Conservation (phyloP, 352 stramenopile genomes). For the Phytophthora sojae region DNA sequence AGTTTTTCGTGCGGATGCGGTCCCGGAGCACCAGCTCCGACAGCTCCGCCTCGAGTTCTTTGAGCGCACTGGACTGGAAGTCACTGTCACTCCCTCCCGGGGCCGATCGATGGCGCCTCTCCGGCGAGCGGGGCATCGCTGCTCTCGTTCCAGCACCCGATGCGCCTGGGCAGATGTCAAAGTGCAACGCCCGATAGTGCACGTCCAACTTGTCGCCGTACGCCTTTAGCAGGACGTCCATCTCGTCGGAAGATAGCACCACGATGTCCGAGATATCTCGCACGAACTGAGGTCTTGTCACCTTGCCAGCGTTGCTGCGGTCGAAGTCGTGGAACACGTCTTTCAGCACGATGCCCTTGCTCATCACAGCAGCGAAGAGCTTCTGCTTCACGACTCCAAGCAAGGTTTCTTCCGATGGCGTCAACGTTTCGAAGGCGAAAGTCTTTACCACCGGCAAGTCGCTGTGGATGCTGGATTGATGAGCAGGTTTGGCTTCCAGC, state of each 20-base stretch:
- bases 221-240: slow-evolving; percentile 68
- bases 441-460: slow-evolving; percentile 44
- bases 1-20: slow-evolving; percentile 85
- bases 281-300: slow-evolving; percentile 83
- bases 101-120: slow-evolving; percentile 59
- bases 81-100: slow-evolving; percentile 22
- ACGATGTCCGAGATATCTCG: slow-evolving; percentile 76
- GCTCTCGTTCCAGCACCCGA: slow-evolving; percentile 33
- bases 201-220: slow-evolving; percentile 82
- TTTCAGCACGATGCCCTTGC: slow-evolving; percentile 87
- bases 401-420: slow-evolving; percentile 38
- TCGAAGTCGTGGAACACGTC: slow-evolving; percentile 91
- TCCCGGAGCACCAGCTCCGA: slow-evolving; percentile 70
- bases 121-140: slow-evolving; percentile 51
- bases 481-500: slow-evolving; percentile 62
- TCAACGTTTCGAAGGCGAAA: slow-evolving; percentile 43
- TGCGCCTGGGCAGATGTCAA: slow-evolving; percentile 65
- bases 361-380: slow-evolving; percentile 67
- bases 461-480: slow-evolving; percentile 38
- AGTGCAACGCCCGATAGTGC: slow-evolving; percentile 80
- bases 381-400: slow-evolving; percentile 61
- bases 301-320: slow-evolving; percentile 82
- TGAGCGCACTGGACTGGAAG: slow-evolving; percentile 34
- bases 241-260: slow-evolving; percentile 54
- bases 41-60: slow-evolving; percentile 67